Conservation (phyloP, 305 asterid species). For the Fraxinus ornus region DNA sequence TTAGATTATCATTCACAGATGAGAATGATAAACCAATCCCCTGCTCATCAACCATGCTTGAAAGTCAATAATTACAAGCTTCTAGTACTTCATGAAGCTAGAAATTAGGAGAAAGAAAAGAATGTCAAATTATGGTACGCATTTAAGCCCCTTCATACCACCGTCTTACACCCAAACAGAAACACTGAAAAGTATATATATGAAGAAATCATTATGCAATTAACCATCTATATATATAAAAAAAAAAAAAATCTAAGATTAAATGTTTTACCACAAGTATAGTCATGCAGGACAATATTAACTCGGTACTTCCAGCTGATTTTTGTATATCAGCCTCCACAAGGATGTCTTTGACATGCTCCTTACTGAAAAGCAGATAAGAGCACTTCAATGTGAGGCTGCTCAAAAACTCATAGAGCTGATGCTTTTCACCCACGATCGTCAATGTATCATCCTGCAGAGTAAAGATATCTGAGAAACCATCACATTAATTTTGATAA, state of each 20-base stretch:
- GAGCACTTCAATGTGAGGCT: constrained; percentile 81
- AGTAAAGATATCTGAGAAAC: constrained; percentile 30
- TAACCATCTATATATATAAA: constrained; percentile 7
- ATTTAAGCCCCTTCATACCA: background rate
- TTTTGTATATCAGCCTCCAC: constrained; percentile 68
- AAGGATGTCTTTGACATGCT: constrained; percentile 76
- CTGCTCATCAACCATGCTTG: background rate
- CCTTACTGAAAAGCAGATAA: constrained; percentile 82
- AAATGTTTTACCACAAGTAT: constrained; percentile 80
- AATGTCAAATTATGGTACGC: background rate
- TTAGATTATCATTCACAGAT: constrained; percentile 5
- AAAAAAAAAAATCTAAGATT: constrained; percentile 19
- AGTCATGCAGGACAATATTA: constrained; percentile 86
- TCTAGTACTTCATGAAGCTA: background rate
- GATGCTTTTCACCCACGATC: constrained; percentile 72
- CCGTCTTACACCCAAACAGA: background rate
- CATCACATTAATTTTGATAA: constrained; percentile 10
- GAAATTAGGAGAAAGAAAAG: background rate
- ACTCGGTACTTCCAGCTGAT: constrained; percentile 64
- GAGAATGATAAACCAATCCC: constrained; percentile 12
- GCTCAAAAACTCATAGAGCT: constrained; percentile 72
- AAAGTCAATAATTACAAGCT: background rate
- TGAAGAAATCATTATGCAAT: constrained; percentile 18
- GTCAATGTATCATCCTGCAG: constrained; percentile 72
- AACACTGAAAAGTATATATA: background rate